A percentile compares a stretch with the other conserved stretches of the same genome.
These are phyloP conservation scores for Huntiella bhutanensis DNA, from an alignment of 2,329 filamentous ascomycete genomes.

Conservation along the genomic window DNA sequence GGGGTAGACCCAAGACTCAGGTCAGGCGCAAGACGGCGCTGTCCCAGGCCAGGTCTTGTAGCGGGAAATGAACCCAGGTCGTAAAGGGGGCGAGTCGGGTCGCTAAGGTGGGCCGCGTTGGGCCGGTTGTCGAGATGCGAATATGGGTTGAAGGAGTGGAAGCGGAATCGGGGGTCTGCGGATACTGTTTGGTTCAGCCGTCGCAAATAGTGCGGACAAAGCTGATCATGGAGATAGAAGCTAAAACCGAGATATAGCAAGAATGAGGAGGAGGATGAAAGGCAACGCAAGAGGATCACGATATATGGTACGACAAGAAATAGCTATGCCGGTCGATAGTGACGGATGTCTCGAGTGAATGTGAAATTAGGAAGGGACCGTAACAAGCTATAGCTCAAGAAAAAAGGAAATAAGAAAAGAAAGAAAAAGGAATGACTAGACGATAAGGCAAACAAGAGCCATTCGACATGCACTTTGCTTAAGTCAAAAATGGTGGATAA, in stretches of 20 bases:
- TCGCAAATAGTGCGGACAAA: not conserved
- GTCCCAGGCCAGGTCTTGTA: conserved; percentile 11
- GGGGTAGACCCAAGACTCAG: conserved; percentile 10
- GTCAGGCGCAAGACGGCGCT: conserved; percentile 11
- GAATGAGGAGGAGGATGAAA: not conserved
- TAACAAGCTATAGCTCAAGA: no score
- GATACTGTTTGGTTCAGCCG: not conserved
- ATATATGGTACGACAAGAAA: no score
- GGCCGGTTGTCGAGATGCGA: not conserved
- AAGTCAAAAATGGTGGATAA: no score
- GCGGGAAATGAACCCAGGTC: conserved; percentile 1
- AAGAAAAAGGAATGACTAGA: no score
- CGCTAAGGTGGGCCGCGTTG: not conserved
- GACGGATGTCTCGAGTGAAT: no score
- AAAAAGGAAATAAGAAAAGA: no score
- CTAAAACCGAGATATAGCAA: not conserved
- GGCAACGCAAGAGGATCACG: no score
- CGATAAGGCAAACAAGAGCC: no score
- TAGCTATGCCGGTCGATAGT: no score
- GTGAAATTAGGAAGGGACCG: no score
- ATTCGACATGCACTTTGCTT: no score
- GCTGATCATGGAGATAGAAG: not conserved
- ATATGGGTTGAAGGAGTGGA: not conserved
- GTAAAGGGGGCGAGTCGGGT: not conserved
- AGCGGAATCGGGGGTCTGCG: not conserved